Evolutionary conservation across 2,329 filamentous ascomycete species (phyloP), one percentile per base, ranked within the genome.

Genomic region (Cercospora sp.): DNA sequence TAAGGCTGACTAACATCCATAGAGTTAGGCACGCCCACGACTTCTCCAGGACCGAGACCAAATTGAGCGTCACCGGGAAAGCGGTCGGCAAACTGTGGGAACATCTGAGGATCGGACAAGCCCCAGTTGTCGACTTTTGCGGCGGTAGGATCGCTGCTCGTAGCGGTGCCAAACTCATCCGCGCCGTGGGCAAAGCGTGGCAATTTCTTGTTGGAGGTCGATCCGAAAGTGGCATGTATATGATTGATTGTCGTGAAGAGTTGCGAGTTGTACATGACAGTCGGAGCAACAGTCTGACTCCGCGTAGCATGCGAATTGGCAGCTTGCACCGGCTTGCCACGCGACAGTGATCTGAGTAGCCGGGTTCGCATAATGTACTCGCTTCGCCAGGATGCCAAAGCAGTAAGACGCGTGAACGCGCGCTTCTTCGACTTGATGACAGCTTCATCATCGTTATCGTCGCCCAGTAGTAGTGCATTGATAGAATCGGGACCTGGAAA

Each of bases 351-450:
- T 55, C 93, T 88, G 63, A 98, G 82, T 62, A 98, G 86, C 58
- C 92, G 88, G 1, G 93, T 97, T 58, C 95, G 87, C 66, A 97
- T 82, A 59, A 98, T 90, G 76, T 98, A 99, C 79, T 99, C 95
- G 80, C 92, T 97, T 73, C 94, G 88, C 94, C 95, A 98, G 8
- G 94, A 95, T n/a, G 93, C 91, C 69, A 94, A 82, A 3, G 89
- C 85, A 9, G 92, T 96, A 65, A 99, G 85, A 53, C 94, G 89
- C 16, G 91, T 88, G 76, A 98, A 99, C 71, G 88, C 87, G 55
- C 93, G 91, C 73, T 88, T 87, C 76, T 95, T 91, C 0, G 91
- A 90, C 30, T 88, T 87, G 55, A 93, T 82, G 21, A 81, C 78
- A 79, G 79, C 75, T 88, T 88, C 64, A 81, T 79, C 57, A 80